Percentiles rank a stretch among this genome's conserved stretches.
Conservation (phyloP, 2,329 filamentous ascomycete species). For the Fusarium begoniae region DNA sequence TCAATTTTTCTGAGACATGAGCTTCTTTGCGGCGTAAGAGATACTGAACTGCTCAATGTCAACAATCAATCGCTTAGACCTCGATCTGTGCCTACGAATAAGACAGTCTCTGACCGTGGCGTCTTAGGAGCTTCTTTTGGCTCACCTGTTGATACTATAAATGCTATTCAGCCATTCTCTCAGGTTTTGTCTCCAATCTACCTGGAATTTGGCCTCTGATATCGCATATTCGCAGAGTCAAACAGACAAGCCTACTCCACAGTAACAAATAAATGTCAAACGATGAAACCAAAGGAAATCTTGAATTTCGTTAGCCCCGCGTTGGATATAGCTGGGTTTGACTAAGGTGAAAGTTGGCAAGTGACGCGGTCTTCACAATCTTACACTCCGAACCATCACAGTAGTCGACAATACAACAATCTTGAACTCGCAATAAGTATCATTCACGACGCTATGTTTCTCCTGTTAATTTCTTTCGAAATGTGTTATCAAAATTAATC, state of each 20-base stretch:
- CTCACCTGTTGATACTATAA: neutral
- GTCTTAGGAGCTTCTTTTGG: neutral
- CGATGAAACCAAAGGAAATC: accelerated
- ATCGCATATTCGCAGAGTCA: too few relatives aligned
- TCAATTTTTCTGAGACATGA: accelerated
- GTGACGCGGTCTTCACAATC: neutral
- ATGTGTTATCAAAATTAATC: neutral
- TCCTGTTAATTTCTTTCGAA: neutral
- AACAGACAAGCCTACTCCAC: neutral
- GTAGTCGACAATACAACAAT: too few relatives aligned
- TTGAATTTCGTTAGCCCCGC: accelerated
- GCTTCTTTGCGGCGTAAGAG: neutral
- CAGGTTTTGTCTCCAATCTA: neutral
- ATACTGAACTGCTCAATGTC: neutral
- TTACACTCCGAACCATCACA: neutral
- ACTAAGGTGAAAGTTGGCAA: accelerated
- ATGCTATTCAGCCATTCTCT: neutral
- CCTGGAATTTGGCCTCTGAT: neutral
- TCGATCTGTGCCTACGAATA: neutral
- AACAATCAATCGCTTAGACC: neutral
- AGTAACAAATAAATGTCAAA: too few relatives aligned
- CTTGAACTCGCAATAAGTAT: too few relatives aligned
- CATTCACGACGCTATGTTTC: accelerated
- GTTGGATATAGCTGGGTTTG: accelerated
- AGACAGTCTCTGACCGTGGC: neutral